Evolutionary conservation across 495 filamentous ascomycete species (phyloP), one percentile per base, ranked within the genome.

Genomic region (Coniosporium apollinis): DNA sequence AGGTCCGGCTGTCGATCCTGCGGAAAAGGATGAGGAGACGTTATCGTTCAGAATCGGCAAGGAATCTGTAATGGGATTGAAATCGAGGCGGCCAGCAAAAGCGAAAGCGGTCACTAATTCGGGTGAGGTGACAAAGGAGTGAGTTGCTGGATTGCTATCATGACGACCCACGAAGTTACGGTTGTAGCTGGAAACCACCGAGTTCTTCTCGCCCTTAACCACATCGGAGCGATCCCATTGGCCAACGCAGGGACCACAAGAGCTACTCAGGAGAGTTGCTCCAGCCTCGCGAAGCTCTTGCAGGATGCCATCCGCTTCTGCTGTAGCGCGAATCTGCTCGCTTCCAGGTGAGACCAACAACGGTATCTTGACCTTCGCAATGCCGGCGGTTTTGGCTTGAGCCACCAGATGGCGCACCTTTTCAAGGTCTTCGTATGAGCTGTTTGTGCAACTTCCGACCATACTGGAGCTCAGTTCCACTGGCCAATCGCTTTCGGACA

Each of bases 111-210:
- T 82, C 37, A 94, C 85, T 32, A 99, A 67, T 60, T 99, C 89
- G 44, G 89, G 89, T n/a, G 91, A 96, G 49, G 89, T 77, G 48
- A 99, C 91, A 62, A 99, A 99, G 42, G 87, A 79, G 66, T 96
- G 89, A 41, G 89, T 99, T 32, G 89, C 85, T 28, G 89, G 91
- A 70, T 99, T 99, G 48, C 86, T 91, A 50, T 97, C 89, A 63
- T 97, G 96, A 62, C 89, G 85, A 46, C 89, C 89, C 48, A 86
- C 94, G 69, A 99, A 99, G 74, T 99, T 99, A 63, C 89, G 84
- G 74, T 92, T 93, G 73, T 93, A 89, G 28, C 83, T 92, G 22
- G 82, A 91, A 55, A 93, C 70, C 59, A 94, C 93, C 13, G 84
- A 87, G 73, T 97, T 97, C 46, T 84, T 62, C 54, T 86, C 82